phyloP scores from a whole-genome alignment of 78 protist species.

The Salpingoeca rosetta region DNA sequence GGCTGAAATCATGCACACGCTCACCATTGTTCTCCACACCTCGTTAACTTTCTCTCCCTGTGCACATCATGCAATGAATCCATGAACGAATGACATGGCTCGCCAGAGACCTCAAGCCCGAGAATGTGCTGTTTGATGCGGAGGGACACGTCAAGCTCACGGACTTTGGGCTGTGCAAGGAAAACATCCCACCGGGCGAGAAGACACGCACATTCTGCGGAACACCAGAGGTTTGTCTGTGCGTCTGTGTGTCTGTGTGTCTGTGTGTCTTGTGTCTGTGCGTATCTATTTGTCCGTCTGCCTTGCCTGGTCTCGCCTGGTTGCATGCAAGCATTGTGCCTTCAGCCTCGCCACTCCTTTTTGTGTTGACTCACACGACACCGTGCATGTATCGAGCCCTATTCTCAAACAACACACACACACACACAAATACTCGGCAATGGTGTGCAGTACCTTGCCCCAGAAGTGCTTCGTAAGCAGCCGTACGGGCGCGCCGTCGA shows the following conservation, averaged over 20 bases:
- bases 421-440: constrained; percentile 27
- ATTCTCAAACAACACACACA: not conserved
- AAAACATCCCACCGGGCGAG: constrained; percentile 7
- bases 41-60: too few relatives aligned
- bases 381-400: too few relatives aligned
- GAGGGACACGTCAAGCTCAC: constrained; percentile 79
- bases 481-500: constrained; percentile 54
- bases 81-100: too few relatives aligned
- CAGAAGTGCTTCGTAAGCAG: constrained; percentile 54
- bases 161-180: constrained; percentile 69
- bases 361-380: too few relatives aligned
- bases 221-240: constrained; percentile 62
- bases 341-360: too few relatives aligned
- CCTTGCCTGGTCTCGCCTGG: too few relatives aligned
- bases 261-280: not conserved
- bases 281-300: not conserved
- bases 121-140: constrained; percentile 72
- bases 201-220: constrained; percentile 86
- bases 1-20: constrained; percentile 20
- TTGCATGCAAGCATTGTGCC: too few relatives aligned
- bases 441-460: constrained; percentile 52
- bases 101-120: constrained; percentile 78
- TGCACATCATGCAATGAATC: too few relatives aligned
- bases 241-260: not conserved
- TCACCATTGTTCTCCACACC: too few relatives aligned